Percentiles rank a stretch among this genome's conserved stretches.
These are phyloP conservation scores for Lithospermum erythrorhizon DNA, from an alignment of 257 asterid species.

Conservation along the genomic window DNA sequence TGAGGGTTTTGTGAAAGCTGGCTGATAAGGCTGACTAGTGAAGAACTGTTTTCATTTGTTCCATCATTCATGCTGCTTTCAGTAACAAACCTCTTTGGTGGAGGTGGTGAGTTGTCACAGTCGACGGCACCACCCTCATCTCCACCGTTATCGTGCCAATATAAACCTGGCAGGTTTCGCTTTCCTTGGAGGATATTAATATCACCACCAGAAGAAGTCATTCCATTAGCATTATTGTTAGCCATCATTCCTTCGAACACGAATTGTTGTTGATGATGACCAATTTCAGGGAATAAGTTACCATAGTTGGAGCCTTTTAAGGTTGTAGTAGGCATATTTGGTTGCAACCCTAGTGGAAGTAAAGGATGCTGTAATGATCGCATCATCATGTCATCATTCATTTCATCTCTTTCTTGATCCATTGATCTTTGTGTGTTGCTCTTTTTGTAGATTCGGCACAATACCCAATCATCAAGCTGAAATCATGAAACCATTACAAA, in stretches of 20 bases:
- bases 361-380: slow-evolving; percentile 20
- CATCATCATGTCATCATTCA: slow-evolving; percentile 22
- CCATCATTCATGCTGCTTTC: slow-evolving; percentile 28
- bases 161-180: slow-evolving; percentile 22
- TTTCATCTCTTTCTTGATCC: slow-evolving; percentile 52
- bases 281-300: slow-evolving; percentile 27
- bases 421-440: slow-evolving; percentile 42
- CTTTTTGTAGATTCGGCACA: slow-evolving; percentile 52
- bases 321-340: slow-evolving; percentile 18
- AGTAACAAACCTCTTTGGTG: slow-evolving; percentile 40
- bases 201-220: slow-evolving; percentile 8
- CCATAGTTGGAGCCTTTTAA: slow-evolving; percentile 24
- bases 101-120: slow-evolving; percentile 11
- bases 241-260: slow-evolving; percentile 42
- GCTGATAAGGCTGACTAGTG: slow-evolving; percentile 36
- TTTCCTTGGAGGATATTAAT: slow-evolving; percentile 21
- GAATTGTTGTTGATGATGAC: slow-evolving; percentile 11
- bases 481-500: background rate
- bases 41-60: slow-evolving; percentile 23
- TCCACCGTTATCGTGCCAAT: slow-evolving; percentile 38
- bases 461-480: slow-evolving; percentile 63
- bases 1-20: slow-evolving; percentile 49
- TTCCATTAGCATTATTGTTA: slow-evolving; percentile 5
- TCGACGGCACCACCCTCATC: background rate
- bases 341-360: slow-evolving; percentile 15